Evolutionary conservation across 106 monocot genomes (phyloP), one percentile per base, ranked within the genome.

Genomic region (Dactylorhiza incarnata): DNA sequence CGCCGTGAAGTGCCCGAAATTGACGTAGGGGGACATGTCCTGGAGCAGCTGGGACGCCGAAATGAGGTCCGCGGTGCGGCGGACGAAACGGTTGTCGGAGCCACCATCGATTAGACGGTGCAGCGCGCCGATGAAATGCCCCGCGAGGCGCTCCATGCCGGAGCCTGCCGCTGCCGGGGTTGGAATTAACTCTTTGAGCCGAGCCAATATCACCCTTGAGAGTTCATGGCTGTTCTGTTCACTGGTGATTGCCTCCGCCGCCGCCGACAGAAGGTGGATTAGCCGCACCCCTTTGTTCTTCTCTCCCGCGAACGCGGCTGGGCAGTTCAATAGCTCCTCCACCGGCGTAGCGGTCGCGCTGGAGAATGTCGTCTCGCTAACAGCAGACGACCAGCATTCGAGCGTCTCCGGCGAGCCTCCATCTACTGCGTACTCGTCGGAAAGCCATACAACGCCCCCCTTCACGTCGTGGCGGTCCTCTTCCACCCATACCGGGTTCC

Each of bases 21-120:
- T 86, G 11, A 76, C 73, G 77, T 80, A 86, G 0, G 89, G 89
- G 7, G 86, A 84, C 89, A 89, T 89, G 82, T 89, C 89, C 66
- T 86, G 89, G 0, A 86, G 78, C 69, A 89, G 74, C 71, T 89
- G 89, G 78, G 82, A 81, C 0, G 89, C 89, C 29, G 74, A 53
- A 20, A 82, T 74, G 20, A 67, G 70, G 47, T 89, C 89, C 45
- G 24, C 46, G 2, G 78, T 53, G 17, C 62, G 63, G 9, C 16
- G 61, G 16, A 1, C 44, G 10, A 7, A 46, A 45, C 73, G 44
- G 44, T 61, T n/a, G 46, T 22, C 37, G 37, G 58, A 3, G 4
- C 44, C 6, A 7, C 59, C 70, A 54, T 83, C 85, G 77, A 85
- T 75, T 49, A 88, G 80, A 45, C 48, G 54, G 24, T 73, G 80